phyloP scores from a whole-genome alignment of 1,284 basidiomycete genomes.

The Coniophora puteana region DNA sequence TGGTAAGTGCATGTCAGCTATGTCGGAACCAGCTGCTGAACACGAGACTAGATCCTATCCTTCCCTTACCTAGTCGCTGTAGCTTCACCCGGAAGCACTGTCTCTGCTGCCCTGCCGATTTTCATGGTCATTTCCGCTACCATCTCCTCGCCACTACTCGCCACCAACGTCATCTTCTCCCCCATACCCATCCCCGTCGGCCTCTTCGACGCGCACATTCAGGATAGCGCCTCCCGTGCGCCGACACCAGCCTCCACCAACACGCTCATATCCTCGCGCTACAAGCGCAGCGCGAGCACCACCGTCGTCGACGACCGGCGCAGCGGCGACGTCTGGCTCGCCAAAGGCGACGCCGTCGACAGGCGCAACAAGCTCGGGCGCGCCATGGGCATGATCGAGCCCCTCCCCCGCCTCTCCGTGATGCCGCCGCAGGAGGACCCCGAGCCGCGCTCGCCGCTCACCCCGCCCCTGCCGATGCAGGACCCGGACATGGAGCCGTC shows the following conservation, averaged over 20 bases:
- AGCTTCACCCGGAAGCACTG: constrained; percentile 30
- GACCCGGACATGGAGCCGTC: constrained; percentile 36
- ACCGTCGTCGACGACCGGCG: constrained; percentile 66
- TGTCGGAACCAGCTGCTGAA: constrained; percentile 1
- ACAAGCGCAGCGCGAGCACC: constrained; percentile 59
- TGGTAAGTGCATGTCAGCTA: constrained; percentile 39
- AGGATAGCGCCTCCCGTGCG: constrained; percentile 39
- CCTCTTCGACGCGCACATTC: constrained; percentile 50
- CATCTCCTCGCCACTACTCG: constrained; percentile 60
- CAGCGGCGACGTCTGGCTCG: constrained; percentile 67
- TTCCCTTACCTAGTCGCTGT: constrained; percentile 55
- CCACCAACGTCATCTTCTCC: constrained; percentile 53
- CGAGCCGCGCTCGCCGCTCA: constrained; percentile 30
- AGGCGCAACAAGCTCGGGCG: constrained; percentile 57
- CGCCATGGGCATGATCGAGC: constrained; percentile 53
- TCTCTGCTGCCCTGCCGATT: constrained; percentile 38
- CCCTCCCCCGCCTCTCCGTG: constrained; percentile 62
- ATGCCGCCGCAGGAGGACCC: constrained; percentile 49
- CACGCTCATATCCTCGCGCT: constrained; percentile 46
- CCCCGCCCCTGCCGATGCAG: constrained; percentile 46
- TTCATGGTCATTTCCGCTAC: constrained; percentile 60
- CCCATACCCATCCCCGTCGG: constrained; percentile 63
- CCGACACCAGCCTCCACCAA: constrained; percentile 37
- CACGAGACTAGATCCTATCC: constrained; percentile 42
- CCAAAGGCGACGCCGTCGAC: constrained; percentile 62